These are phyloP conservation scores for Aspergillus aculeatinus DNA, from an alignment of 2,329 filamentous ascomycete species.

Conservation along the genomic window DNA sequence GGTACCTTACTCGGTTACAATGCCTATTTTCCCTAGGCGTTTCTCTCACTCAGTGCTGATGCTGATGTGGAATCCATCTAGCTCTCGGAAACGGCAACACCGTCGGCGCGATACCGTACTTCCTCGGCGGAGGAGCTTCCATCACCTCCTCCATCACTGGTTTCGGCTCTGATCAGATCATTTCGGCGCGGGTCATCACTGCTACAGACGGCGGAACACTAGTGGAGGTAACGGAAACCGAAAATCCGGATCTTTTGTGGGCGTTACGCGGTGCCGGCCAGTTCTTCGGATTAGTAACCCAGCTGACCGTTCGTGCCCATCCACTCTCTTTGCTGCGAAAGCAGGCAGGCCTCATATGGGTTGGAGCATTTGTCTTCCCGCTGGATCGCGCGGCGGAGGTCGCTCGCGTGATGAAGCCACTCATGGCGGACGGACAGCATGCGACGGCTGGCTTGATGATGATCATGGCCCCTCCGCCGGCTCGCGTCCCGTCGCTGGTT, in stretches of 20 bases:
- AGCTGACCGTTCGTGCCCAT: neutral
- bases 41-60: no score
- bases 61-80: neutral
- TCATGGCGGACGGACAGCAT: neutral
- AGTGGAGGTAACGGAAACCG: neutral
- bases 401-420: neutral
- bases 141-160: conserved; percentile 6
- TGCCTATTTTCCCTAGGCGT: no score
- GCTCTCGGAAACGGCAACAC: conserved; percentile 4
- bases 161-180: neutral
- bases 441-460: conserved; percentile 1
- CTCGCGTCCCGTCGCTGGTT: neutral
- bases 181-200: neutral
- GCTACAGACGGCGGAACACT: neutral
- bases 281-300: neutral
- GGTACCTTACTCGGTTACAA: neutral
- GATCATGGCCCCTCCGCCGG: neutral
- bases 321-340: neutral
- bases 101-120: conserved; percentile 1
- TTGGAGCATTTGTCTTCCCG: neutral
- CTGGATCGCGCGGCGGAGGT: neutral
- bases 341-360: neutral
- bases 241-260: neutral
- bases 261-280: neutral
- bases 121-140: neutral